These are phyloP conservation scores for Trametes coccinea DNA, from an alignment of 768 basidiomycete genomes.

Conservation along the genomic window DNA sequence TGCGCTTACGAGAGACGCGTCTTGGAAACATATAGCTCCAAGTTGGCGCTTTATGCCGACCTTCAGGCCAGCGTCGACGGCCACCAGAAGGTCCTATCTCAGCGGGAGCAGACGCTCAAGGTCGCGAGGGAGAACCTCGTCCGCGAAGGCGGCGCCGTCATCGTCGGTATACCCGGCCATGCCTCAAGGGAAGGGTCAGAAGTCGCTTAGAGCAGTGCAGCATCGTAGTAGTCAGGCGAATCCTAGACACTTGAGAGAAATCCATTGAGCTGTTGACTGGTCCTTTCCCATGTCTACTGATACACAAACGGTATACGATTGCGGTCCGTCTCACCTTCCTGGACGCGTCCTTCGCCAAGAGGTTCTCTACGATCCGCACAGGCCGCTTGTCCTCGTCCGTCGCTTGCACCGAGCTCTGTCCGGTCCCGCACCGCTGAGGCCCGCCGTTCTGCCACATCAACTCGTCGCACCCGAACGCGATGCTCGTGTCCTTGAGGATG, in stretches of 20 bases:
- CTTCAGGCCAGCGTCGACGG: constrained; percentile 44
- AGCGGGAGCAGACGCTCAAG: constrained; percentile 43
- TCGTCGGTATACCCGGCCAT: constrained; percentile 24
- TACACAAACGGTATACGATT: background rate
- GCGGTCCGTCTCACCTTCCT: background rate
- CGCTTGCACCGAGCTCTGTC: constrained; percentile 46
- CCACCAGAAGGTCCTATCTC: constrained; percentile 41
- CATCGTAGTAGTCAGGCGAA: background rate
- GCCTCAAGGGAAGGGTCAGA: background rate
- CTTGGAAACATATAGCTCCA: constrained; percentile 32
- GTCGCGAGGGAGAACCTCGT: constrained; percentile 37
- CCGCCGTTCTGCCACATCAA: constrained; percentile 64
- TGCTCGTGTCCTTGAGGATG: constrained; percentile 69
- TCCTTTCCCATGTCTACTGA: too few species aligned
- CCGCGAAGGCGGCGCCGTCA: constrained; percentile 41
- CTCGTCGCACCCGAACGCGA: constrained; percentile 57
- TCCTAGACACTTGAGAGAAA: too few species aligned
- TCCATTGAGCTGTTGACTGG: too few species aligned
- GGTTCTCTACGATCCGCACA: constrained; percentile 60
- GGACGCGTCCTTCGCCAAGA: constrained; percentile 35
- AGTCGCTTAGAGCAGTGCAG: background rate
- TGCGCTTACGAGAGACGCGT: background rate
- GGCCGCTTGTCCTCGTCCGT: constrained; percentile 66
- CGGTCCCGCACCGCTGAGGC: constrained; percentile 60
- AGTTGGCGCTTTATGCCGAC: constrained; percentile 47